Evolutionary conservation across 305 asterid genomes (phyloP), one percentile per base, ranked within the genome.

Genomic region (Caryopteris hybrid): DNA sequence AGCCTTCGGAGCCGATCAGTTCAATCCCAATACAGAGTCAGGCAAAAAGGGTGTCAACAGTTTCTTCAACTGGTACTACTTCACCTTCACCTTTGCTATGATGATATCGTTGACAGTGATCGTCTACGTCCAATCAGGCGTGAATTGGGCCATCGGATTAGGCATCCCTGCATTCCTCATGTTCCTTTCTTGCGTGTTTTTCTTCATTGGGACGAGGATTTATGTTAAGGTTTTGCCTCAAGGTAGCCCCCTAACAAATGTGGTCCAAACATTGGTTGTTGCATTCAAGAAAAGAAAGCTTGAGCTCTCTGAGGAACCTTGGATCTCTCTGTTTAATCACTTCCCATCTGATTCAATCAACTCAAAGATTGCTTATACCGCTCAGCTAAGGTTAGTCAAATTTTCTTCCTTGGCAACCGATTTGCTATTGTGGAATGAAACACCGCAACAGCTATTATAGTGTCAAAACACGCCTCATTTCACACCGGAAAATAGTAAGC

Each of bases 1-100:
- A 5, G 88, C 93, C 7, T 86, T 86, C 34, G 93, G 93, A 6
- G 93, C 85, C 12, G 93, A 86, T 56, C 93, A 86, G 51, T 86
- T 86, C 80, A 76, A 84, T 48, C 86, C 93, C 36, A 78, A 77
- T 0, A 73, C 84, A 0, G 85, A 82, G 3, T 77, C 90, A 0
- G 93, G 93, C 23, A 79, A 81, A 62, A 75, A 70, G 54, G 90
- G 88, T 4, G 61, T 78, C 13, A 78, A 76, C 29, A 82, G 88
- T 20, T 86, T 86, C 86, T 84, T 84, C 81, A 84, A 86, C 39
- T 84, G 90, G 93, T 86, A 84, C 36, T 86, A 84, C 29, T 84
- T 84, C 79, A 82, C 90, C 18, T 31, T 82, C 48, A 86, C 88
- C 5, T 79, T 86, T 27, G 88, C 88, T 0, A 47, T 57, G 31